These are phyloP conservation scores for Tephrocybe rancida DNA, from an alignment of 768 basidiomycete species.

Conservation along the genomic window DNA sequence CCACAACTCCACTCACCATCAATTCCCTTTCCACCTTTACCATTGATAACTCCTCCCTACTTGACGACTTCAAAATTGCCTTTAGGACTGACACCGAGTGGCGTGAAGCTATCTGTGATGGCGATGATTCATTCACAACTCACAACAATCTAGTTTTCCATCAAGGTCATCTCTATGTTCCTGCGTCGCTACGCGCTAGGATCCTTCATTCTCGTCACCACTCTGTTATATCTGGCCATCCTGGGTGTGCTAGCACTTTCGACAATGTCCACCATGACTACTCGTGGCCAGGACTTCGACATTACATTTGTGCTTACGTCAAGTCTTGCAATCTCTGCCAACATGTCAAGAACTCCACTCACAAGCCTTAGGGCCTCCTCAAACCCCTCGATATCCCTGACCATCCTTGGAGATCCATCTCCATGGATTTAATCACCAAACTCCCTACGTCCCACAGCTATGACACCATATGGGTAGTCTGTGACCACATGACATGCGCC, in stretches of 20 bases:
- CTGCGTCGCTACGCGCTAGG: conserved; percentile 6
- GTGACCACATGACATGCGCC: conserved; percentile 40
- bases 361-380: conserved; percentile 38
- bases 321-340: conserved; percentile 35
- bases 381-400: conserved; percentile 36
- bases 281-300: conserved; percentile 38
- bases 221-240: conserved; percentile 13
- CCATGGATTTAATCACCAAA: conserved; percentile 44
- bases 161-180: conserved; percentile 23
- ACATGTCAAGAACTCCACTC: conserved; percentile 31
- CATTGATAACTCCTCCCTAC: conserved; percentile 26
- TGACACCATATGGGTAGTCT: conserved; percentile 37
- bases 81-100: neutral
- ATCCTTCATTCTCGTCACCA: conserved; percentile 33
- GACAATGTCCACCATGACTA: conserved; percentile 35
- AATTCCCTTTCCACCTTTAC: conserved; percentile 14
- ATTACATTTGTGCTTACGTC: conserved; percentile 27
- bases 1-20: neutral
- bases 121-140: conserved; percentile 10
- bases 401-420: conserved; percentile 36
- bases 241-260: conserved; percentile 33
- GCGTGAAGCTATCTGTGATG: neutral
- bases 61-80: conserved; percentile 25
- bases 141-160: neutral
- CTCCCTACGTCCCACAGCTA: conserved; percentile 39